phyloP scores from a whole-genome alignment of 208 protist genomes.

The Acanthamoeba triangularis region DNA sequence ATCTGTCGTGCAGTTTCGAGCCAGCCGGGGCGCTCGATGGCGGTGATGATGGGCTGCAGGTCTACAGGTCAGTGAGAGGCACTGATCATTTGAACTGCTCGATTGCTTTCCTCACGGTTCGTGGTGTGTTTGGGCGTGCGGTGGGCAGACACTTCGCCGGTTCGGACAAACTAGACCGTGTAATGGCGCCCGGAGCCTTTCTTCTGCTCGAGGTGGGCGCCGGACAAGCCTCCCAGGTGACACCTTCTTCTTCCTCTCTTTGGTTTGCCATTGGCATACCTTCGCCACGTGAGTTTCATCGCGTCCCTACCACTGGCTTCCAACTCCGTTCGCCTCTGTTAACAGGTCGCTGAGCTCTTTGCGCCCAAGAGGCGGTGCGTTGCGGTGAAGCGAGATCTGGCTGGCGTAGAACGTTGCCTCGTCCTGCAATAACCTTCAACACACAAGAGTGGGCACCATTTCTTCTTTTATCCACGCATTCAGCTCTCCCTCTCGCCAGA shows the following conservation, averaged over 20 bases:
- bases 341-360: slow-evolving; percentile 26
- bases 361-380: background rate
- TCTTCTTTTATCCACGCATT: no score
- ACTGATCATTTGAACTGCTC: background rate
- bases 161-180: background rate
- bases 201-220: slow-evolving; percentile 49
- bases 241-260: background rate
- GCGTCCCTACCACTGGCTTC: no score
- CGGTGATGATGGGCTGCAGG: slow-evolving; percentile 34
- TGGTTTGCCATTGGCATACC: no score
- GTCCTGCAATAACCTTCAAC: slow-evolving; percentile 5
- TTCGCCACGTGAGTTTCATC: no score
- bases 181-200: background rate
- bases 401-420: slow-evolving; percentile 2
- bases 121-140: background rate
- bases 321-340: background rate
- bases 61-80: background rate
- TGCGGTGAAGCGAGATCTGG: background rate
- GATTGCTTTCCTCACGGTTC: background rate
- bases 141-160: background rate
- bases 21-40: slow-evolving; percentile 38
- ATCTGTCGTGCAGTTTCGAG: slow-evolving; percentile 29
- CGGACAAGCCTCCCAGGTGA: background rate
- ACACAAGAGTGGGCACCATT: no score
- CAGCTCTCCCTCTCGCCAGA: no score